Percentiles rank a stretch among this genome's conserved stretches.
phyloP scores from a whole-genome alignment of 2,329 filamentous ascomycete species.

The Pseudogymnoascus sp. region DNA sequence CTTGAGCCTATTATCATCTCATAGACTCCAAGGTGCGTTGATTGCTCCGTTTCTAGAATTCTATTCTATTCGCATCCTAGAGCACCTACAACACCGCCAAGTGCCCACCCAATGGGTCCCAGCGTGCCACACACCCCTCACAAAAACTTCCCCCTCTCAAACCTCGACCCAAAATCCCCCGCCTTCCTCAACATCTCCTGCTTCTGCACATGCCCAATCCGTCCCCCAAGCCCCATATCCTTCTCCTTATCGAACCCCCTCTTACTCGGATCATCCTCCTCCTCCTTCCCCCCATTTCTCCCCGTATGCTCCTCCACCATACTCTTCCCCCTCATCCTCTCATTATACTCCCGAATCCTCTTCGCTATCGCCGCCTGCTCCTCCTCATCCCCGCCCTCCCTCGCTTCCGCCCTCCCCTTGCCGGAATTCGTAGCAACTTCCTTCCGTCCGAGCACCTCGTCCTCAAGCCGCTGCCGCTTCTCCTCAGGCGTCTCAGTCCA shows the following conservation, averaged over 20 bases:
- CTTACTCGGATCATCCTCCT: slow-evolving; percentile 86
- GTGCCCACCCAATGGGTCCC: background rate
- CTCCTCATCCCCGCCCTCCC: slow-evolving; percentile 19
- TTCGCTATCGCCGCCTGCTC: slow-evolving; percentile 37
- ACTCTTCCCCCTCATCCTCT: slow-evolving; percentile 45
- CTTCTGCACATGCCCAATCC: slow-evolving; percentile 64
- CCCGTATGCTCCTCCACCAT: slow-evolving; percentile 43
- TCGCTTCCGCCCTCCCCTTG: slow-evolving; percentile 13
- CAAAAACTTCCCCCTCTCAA: slow-evolving; percentile 62
- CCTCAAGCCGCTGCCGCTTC: slow-evolving; percentile 69
- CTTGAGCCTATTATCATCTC: background rate
- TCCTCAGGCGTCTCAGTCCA: slow-evolving; percentile 92
- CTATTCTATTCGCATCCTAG: too few species aligned
- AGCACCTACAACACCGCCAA: background rate
- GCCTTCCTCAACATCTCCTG: slow-evolving; percentile 72
- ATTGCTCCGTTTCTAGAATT: background rate
- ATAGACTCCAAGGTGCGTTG: background rate
- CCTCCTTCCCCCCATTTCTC: slow-evolving; percentile 37
- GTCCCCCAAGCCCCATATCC: slow-evolving; percentile 73
- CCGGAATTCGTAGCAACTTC: slow-evolving; percentile 20
- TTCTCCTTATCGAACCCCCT: slow-evolving; percentile 86
- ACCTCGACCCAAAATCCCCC: slow-evolving; percentile 72
- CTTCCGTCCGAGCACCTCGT: slow-evolving; percentile 69
- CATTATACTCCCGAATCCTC: slow-evolving; percentile 51
- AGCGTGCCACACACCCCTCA: slow-evolving; percentile 20